Evolutionary conservation across 2,329 filamentous ascomycete species (phyloP), one percentile per base, ranked within the genome.

Genomic region (Colletotrichum shisoi): DNA sequence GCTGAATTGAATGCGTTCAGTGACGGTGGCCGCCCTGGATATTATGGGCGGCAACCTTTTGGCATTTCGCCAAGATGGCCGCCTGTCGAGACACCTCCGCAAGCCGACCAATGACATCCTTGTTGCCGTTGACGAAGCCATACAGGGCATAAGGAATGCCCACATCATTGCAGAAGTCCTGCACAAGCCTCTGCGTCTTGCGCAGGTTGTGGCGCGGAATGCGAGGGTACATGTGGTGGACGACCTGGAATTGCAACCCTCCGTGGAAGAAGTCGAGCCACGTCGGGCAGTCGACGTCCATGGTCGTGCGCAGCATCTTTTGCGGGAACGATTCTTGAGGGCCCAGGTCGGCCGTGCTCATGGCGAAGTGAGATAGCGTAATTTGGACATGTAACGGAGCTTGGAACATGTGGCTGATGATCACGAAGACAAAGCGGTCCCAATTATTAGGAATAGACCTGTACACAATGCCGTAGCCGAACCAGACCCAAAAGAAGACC

Each of bases 261-360:
- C 93, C 93, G 72, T 96, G 93, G 77, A 96, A 86, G 75, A 93
- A 96, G 75, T 96, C 93, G 13, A 96, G 83, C 93, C 93, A 96
- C 13, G 85, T 83, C 0, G 93, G 92, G 74, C 93, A 96, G 75
- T 95, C 92, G 24, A 96, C 89, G 70, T 96, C 93, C 93, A 97
- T 96, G 13, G 93, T 96, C 1, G 93, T 97, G 71, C 94, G 89
- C 52, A 97, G 83, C 90, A 96, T 95, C 77, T 90, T 91, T 78
- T 96, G 93, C 0, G 93, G 88, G 76, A 97, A 97, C 0, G 91
- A 95, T 76, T 97, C 93, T 58, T 89, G 83, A 1, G 91, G 88
- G 0, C 94, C 94, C 13, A 97, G 83, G 73, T 97, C 92, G 12
- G 91, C 86, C 0, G 93, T 97, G 72, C 91, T 94, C 93, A 96